Evolutionary conservation across 2,329 filamentous ascomycete species (phyloP).

Genomic region (Talaromyces sp.): DNA sequence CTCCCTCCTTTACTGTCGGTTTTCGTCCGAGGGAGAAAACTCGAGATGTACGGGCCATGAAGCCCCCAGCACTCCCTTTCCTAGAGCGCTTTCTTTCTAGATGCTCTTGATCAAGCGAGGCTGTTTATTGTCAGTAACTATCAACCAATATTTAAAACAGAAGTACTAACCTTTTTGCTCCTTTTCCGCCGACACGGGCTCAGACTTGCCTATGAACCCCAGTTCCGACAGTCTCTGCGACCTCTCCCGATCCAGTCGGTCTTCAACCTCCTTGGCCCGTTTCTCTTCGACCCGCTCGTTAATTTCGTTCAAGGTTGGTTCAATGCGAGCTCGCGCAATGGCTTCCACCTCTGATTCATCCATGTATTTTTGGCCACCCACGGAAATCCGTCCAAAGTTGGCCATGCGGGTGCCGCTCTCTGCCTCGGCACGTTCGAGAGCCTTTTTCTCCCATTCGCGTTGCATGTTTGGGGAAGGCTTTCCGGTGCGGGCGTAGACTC

Average conservation of each 20-base stretch:
- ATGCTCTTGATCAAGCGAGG: not conserved
- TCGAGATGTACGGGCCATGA: conserved; percentile 2
- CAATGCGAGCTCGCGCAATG: conserved; percentile 70
- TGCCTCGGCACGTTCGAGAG: conserved; percentile 60
- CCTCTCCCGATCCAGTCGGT: conserved; percentile 59
- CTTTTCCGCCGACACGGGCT: conserved; percentile 25
- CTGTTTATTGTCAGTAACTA: not conserved
- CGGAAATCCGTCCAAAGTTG: conserved; percentile 53
- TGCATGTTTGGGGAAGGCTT: conserved; percentile 63
- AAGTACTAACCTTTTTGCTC: conserved; percentile 21
- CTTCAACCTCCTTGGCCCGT: conserved; percentile 59
- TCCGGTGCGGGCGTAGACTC: conserved; percentile 70
- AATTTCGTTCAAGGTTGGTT: conserved; percentile 81
- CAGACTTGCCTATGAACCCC: conserved; percentile 34
- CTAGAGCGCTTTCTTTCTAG: conserved; percentile 4
- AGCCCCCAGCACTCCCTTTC: not conserved
- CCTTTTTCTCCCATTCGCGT: conserved; percentile 74
- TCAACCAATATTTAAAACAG: not conserved
- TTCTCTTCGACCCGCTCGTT: conserved; percentile 70
- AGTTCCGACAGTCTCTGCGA: conserved; percentile 54
- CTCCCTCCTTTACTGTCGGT: not conserved
- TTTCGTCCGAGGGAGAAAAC: not conserved
- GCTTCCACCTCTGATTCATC: conserved; percentile 71
- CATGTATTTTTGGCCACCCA: conserved; percentile 78
- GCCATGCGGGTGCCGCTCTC: conserved; percentile 58